Percentiles rank a stretch among this genome's conserved stretches.
phyloP scores from a whole-genome alignment of 169 alveolate genomes.

The Ichthyophthirius multifiliis region DNA sequence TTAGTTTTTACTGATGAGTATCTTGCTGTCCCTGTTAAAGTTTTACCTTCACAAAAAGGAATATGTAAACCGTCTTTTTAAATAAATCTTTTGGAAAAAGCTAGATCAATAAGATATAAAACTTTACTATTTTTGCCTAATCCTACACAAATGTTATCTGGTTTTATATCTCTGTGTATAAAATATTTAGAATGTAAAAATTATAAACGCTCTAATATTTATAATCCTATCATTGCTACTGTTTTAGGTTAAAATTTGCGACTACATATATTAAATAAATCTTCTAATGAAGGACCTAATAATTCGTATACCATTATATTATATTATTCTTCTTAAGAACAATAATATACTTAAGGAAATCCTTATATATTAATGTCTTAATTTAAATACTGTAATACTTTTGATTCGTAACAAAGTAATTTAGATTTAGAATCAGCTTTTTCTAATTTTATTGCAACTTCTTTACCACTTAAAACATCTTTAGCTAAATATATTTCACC shows the following conservation, averaged over 20 bases:
- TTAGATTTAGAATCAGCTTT: background rate
- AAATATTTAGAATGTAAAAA: conserved; percentile 66
- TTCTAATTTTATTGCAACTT: conserved; percentile 13
- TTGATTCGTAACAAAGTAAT: conserved; percentile 29
- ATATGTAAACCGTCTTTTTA: conserved; percentile 50
- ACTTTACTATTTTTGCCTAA: conserved; percentile 55
- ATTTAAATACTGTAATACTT: background rate
- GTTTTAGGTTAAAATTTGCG: conserved; percentile 58
- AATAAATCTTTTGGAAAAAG: conserved; percentile 60
- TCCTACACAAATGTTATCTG: conserved; percentile 75
- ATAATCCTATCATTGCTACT: conserved; percentile 54
- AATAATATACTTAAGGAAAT: background rate
- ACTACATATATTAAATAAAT: conserved; percentile 53
- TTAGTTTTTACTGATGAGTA: conserved; percentile 70
- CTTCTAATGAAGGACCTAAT: conserved; percentile 68
- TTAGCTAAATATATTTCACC: conserved; percentile 60
- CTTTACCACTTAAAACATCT: conserved; percentile 41
- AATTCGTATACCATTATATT: conserved; percentile 43
- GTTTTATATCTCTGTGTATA: conserved; percentile 80
- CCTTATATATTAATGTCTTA: background rate
- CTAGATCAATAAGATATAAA: conserved; percentile 73
- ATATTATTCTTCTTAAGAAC: background rate
- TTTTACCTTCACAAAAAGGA: conserved; percentile 59
- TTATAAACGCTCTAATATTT: conserved; percentile 70
- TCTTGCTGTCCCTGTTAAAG: conserved; percentile 80